These are phyloP conservation scores for Coemansia sp. DNA, from an alignment of 192 early-diverging fungal genomes.

Conservation along the genomic window DNA sequence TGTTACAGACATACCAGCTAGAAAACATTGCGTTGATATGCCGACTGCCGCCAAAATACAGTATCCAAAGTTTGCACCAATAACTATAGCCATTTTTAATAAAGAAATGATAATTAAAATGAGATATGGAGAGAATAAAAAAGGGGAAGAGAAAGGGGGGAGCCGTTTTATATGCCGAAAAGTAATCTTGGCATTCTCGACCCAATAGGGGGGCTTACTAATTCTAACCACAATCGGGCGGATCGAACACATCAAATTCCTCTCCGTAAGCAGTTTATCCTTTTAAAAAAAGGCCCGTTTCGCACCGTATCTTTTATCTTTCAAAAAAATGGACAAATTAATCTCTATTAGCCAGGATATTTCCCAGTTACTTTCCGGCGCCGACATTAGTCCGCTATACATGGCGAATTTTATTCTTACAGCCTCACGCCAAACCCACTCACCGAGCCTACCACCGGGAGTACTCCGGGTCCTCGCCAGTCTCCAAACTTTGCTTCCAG, in stretches of 20 bases:
- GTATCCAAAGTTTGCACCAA: conserved; percentile 57
- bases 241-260: no score
- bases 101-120: background rate
- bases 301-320: background rate
- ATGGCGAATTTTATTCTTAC: conserved; percentile 13
- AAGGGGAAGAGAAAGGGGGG: background rate
- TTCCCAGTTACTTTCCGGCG: conserved; percentile 15
- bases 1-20: conserved; percentile 7
- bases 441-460: background rate
- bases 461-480: background rate
- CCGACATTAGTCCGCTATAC: conserved; percentile 20
- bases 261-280: no score
- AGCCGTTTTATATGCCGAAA: no score
- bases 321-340: conserved; percentile 8
- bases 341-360: conserved; percentile 24
- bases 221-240: background rate
- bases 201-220: background rate
- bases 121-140: background rate
- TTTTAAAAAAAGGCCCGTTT: no score
- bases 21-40: conserved; percentile 46
- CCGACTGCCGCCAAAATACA: conserved; percentile 41
- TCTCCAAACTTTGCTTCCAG: conserved; percentile 11
- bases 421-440: background rate
- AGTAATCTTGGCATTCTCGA: no score
- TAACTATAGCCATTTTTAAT: conserved; percentile 43